phyloP scores from a whole-genome alignment of 352 stramenopile species.

The Phytopythium oedochilum region DNA sequence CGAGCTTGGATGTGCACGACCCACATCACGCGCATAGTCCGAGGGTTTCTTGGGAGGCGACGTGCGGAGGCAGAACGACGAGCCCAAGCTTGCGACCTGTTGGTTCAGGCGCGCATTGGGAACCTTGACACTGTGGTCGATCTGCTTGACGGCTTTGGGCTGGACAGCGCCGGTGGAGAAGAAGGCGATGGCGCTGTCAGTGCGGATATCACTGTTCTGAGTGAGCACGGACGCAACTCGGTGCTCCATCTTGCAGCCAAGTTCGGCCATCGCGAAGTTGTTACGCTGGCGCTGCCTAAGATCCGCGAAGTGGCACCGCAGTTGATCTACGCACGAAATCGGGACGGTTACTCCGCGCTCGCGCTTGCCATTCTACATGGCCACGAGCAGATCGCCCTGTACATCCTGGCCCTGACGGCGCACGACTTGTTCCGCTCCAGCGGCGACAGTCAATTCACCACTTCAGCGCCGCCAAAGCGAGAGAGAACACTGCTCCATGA shows the following conservation, averaged over 20 bases:
- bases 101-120: constrained; percentile 45
- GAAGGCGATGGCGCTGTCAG: constrained; percentile 10
- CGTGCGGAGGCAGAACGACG: constrained; percentile 14
- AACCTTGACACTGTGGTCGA: constrained; percentile 55
- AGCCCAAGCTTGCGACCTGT: constrained; percentile 38
- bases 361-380: constrained; percentile 38
- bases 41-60: constrained; percentile 43
- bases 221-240: constrained; percentile 27
- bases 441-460: neutral
- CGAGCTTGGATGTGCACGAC: constrained; percentile 26
- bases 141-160: constrained; percentile 51
- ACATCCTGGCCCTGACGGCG: constrained; percentile 48
- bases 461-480: constrained; percentile 10
- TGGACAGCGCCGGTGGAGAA: neutral
- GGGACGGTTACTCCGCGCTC: constrained; percentile 32
- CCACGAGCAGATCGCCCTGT: constrained; percentile 49
- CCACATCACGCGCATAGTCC: constrained; percentile 45
- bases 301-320: constrained; percentile 19
- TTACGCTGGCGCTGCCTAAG: constrained; percentile 46
- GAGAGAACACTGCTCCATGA: constrained; percentile 43
- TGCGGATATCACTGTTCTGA: constrained; percentile 31
- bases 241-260: constrained; percentile 46
- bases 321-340: constrained; percentile 35
- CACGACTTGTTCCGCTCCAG: constrained; percentile 21
- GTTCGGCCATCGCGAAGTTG: constrained; percentile 41